phyloP scores from a whole-genome alignment of 164 flowering plant genomes.

The Cinnamomum micranthum region DNA sequence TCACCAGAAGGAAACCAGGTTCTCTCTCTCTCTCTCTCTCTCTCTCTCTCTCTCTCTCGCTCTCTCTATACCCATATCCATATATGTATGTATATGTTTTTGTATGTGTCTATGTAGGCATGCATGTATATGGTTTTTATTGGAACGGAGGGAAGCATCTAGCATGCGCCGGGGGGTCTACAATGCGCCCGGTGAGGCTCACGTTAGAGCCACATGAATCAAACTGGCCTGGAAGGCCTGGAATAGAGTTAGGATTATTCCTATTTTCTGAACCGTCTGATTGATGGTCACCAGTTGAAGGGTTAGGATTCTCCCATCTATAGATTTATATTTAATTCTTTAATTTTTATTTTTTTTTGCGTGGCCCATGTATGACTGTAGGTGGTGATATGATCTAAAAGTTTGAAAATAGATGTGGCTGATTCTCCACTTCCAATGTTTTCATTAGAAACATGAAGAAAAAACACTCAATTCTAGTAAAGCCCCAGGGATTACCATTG shows the following conservation, averaged over 20 bases:
- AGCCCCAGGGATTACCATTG: too few relatives aligned
- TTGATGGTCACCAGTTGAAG: too few relatives aligned
- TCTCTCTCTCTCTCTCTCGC: background rate
- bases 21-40: background rate
- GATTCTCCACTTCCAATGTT: too few relatives aligned
- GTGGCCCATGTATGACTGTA: too few relatives aligned
- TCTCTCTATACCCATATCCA: constrained; percentile 1
- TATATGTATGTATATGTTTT: too few relatives aligned
- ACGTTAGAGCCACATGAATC: background rate
- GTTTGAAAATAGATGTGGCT: too few relatives aligned
- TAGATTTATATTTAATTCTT: too few relatives aligned
- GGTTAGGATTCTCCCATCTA: too few relatives aligned
- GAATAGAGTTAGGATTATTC: background rate
- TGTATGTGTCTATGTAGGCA: background rate
- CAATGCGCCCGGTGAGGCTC: background rate
- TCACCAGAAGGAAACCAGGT: constrained; percentile 30
- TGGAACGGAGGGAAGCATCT: background rate
- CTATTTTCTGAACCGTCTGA: background rate
- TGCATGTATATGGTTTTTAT: background rate
- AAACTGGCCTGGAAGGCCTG: background rate
- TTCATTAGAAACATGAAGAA: too few relatives aligned
- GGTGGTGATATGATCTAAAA: too few relatives aligned
- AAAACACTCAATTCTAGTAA: too few relatives aligned
- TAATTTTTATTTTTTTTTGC: too few relatives aligned
- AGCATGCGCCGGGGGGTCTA: background rate